Base-by-base conservation (phyloP, 306 rosid genomes). In the Glycine tomentella region DNA sequence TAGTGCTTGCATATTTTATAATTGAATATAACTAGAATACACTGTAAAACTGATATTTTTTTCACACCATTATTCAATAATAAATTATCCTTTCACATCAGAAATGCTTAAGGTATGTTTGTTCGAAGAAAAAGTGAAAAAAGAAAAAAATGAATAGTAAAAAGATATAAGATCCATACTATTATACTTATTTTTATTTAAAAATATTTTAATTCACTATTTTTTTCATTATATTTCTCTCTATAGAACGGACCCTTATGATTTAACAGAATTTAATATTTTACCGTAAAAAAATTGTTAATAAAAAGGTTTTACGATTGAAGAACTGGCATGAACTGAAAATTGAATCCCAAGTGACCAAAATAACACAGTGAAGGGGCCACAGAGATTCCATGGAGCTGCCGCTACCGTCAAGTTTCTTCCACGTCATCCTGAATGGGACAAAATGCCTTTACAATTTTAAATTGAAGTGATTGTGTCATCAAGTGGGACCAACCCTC, bases 361-460 rank as follows among this genome's bases (percentile, higher is more conserved):
- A 42, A 67, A 9, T 3, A 40, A 53, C 0, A 9, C 31, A 25
- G 31, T 25, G 31, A 20, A 25, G 75, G 76, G 80, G 72, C 33
- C 69, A n/a, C n/a, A 25, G 69, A 74, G 40, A 57, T 80, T 79
- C 77, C 80, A 70, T 38, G 77, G 82, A 7, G 68, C 15, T 50
- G 71, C 36, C 62, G 69, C 34, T 38, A 46, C 77, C 62, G 78
- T 63, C 67, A 62, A 76, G 68, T 69, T 81, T 79, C 58, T 58
- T 85, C 86, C 90, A 80, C 91, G 17, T 86, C 91, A 90, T 75
- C 42, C 0, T 72, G 88, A 84, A 91, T 89, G 59, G 71, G 97
- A 90, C 92, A 86, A 84, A 82, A 83, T 55, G 68, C 83, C 73
- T 92, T 87, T 17, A 5, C 50, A 69, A 15, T 16, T 80, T 80